phyloP scores from a whole-genome alignment of 352 stramenopile species.

The Pythium apleroticum region DNA sequence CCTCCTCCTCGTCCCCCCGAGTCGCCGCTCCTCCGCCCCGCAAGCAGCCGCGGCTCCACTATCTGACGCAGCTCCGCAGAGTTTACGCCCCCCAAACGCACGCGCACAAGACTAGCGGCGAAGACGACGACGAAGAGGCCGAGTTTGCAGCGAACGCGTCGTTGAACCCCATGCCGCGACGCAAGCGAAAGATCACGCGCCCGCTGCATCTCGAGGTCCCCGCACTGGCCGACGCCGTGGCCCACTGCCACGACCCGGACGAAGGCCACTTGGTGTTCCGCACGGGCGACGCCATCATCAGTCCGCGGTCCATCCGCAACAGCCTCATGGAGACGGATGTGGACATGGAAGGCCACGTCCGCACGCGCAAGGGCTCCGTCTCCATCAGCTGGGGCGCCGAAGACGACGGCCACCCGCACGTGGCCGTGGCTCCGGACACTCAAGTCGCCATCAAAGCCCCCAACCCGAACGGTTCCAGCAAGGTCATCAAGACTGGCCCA shows the following conservation, averaged over 20 bases:
- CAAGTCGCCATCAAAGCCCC: neutral
- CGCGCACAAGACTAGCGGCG: constrained; percentile 9
- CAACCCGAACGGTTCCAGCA: neutral
- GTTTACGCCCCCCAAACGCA: neutral
- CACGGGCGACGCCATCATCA: constrained; percentile 60
- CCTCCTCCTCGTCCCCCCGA: neutral
- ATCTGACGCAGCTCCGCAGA: constrained; percentile 2
- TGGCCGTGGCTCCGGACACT: neutral
- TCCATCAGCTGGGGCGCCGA: constrained; percentile 18
- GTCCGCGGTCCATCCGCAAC: constrained; percentile 65
- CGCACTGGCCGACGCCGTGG: constrained; percentile 27
- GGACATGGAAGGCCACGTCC: constrained; percentile 42
- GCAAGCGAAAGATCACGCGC: constrained; percentile 15
- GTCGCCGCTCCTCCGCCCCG: neutral
- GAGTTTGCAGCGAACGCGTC: neutral
- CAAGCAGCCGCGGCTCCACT: constrained; percentile 19
- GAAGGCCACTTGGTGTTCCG: constrained; percentile 45
- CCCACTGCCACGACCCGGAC: constrained; percentile 37
- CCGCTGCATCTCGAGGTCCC: constrained; percentile 27
- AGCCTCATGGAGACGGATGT: constrained; percentile 58
- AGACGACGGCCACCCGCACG: neutral
- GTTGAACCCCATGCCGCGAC: constrained; percentile 22
- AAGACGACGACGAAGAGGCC: constrained; percentile 11
- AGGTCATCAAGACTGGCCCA: neutral
- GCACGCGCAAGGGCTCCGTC: constrained; percentile 32